Base-by-base conservation (phyloP, 352 stramenopile genomes). In the Phytophthora idaei region DNA sequence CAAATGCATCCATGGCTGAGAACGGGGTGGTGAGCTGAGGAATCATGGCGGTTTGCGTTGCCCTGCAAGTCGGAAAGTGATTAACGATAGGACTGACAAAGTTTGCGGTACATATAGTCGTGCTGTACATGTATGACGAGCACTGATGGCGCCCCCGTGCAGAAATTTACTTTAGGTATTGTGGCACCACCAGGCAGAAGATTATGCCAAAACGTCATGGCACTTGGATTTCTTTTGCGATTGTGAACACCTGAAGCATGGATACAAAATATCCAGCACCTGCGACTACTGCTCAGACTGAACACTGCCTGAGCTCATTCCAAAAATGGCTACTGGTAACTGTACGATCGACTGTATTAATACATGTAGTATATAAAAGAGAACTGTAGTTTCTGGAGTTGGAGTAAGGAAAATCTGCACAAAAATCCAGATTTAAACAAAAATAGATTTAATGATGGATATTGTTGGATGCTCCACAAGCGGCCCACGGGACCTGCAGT, bases 21-120 rank as follows among this genome's bases (percentile, higher is more conserved):
- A 5, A 42, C 31, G 15, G 44, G 12, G 8, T 44, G 41, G 56
- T n/a, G 28, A 72, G 21, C 11, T 56, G 50, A 0, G 21, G 31
- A 8, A 46, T 8, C 64, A 64, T 72, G 52, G 27, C 6, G 11
- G 12, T 66, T 44, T 12, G 14, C 28, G 50, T 10, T 50, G 50
- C 45, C 50, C 45, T 31, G 58, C 58, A 72, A 64, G 60, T 72
- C 51, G 61, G 60, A 71, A 67, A 67, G 37, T 65, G 64, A 54
- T 60, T 61, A 42, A 42, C 12, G 12, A 12, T 39, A 39, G 34
- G 36, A 42, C 36, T 42, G 36, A 42, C 36, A 17, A 42, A 42
- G 36, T 42, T 42, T 42, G 36, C 36, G 36, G 12, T 42, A 21
- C 21, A 21, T 21, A 21, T 21, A 42, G 36, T 42, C n/a, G 36